phyloP scores from a whole-genome alignment of 352 stramenopile species.

The Aphanomyces invadans region DNA sequence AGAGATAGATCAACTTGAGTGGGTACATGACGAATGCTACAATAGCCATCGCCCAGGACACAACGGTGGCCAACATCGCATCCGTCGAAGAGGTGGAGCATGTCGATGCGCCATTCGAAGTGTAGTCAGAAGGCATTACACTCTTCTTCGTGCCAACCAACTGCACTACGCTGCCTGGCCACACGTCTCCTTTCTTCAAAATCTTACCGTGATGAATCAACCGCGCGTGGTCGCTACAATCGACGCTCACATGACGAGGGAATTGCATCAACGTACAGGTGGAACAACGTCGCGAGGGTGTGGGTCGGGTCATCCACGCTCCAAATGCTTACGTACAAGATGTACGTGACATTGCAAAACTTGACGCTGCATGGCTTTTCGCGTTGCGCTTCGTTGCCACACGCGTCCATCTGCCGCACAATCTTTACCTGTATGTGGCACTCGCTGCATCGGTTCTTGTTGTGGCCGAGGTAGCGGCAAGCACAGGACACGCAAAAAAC shows the following conservation, averaged over 20 bases:
- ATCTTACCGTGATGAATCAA: constrained; percentile 75
- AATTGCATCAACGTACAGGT: constrained; percentile 73
- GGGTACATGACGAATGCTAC: constrained; percentile 40
- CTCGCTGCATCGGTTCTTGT: constrained; percentile 61
- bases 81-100: background rate
- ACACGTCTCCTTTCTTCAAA: constrained; percentile 74
- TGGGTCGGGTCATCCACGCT: constrained; percentile 56
- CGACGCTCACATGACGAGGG: no score
- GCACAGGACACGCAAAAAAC: constrained; percentile 72
- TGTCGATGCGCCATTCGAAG: background rate
- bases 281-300: constrained; percentile 54
- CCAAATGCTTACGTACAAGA: constrained; percentile 74
- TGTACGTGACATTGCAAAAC: constrained; percentile 75
- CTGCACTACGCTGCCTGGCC: constrained; percentile 69
- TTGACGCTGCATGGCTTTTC: constrained; percentile 49
- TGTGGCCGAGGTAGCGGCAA: constrained; percentile 39
- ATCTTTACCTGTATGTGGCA: constrained; percentile 51
- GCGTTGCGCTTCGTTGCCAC: constrained; percentile 20
- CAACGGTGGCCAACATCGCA: background rate
- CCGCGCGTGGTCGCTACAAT: constrained; percentile 51
- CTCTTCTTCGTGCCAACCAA: constrained; percentile 65
- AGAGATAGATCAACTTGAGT: constrained; percentile 52
- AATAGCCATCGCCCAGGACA: background rate
- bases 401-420: constrained; percentile 40
- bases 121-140: background rate